Base-by-base conservation (phyloP, 352 stramenopile genomes). In the Phytophthora kernoviae region DNA sequence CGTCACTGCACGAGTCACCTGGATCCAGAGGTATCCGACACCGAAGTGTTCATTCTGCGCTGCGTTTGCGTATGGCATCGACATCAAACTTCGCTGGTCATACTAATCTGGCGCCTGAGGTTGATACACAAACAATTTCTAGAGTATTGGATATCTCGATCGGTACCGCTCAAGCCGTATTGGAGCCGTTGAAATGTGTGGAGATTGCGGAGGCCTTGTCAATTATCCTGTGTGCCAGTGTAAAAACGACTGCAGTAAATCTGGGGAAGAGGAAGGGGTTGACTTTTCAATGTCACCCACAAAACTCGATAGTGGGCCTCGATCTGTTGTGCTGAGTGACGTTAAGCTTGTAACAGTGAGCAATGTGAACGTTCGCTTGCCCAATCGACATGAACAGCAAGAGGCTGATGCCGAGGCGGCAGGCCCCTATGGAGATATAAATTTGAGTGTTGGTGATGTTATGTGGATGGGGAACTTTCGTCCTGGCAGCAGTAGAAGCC, bases 41-140 rank as follows among this genome's bases (percentile, higher is more conserved):
- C 24, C 67, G 83, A 58, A 90, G 83, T 40, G 67, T 77, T 33
- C 75, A 90, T 60, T 92, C 80, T 14, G 80, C 83, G 10, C n/a
- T 92, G 42, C 77, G 83, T 3, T 59, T 90, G 46, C 74, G 77
- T 11, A 62, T 71, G 34, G 53, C 67, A 46, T 65, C 42, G 2
- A 68, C 49, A 10, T 61, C 42, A 42, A 54, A 30, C 18, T 47
- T 56, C 11, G 55, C 21, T 37, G 54, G 62, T 37, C n/a, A 20
- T 34, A 43, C 58, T 30, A 39, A 45, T 20, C 26, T 39, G 22
- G 24, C 37, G 33, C 14, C 15, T 44, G 18, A 45, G 0, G 2
- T 12, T 37, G 24, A 56, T 49, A 11, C 15, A 7, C 56, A 70
- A 51, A 52, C 39, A 14, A 24, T 68, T 4, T 67, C 59, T 0